Evolutionary conservation across 768 basidiomycete species (phyloP).

Genomic region (Stropharia rugosoannulata): DNA sequence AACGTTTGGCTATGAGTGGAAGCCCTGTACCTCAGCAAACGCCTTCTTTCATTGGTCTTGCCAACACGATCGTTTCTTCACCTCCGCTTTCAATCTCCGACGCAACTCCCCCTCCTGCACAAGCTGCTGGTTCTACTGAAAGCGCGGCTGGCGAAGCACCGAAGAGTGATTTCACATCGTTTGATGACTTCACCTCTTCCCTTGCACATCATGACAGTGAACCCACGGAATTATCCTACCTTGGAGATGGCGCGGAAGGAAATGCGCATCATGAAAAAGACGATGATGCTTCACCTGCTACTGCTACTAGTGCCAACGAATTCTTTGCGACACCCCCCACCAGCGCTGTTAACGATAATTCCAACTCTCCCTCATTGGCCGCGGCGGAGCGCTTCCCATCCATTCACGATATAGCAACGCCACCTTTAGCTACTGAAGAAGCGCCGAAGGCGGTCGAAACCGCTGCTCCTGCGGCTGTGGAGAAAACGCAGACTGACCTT

Average conservation of each 20-base stretch:
- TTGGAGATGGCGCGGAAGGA: conserved; percentile 5
- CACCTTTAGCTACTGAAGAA: conserved; percentile 37
- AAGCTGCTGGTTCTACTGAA: background rate
- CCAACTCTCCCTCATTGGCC: conserved; percentile 6
- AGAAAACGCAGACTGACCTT: conserved; percentile 48
- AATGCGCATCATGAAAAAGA: conserved; percentile 1
- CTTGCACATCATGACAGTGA: conserved; percentile 1
- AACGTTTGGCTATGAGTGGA: conserved; percentile 55
- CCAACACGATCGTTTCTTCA: conserved; percentile 18
- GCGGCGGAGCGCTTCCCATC: conserved; percentile 26
- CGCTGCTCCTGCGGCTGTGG: conserved; percentile 13
- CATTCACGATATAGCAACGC: conserved; percentile 33
- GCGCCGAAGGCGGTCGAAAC: conserved; percentile 10
- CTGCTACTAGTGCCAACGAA: conserved; percentile 39
- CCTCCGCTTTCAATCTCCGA: conserved; percentile 10
- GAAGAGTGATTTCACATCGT: background rate
- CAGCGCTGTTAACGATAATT: conserved; percentile 25
- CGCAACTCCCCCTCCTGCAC: background rate
- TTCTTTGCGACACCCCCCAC: conserved; percentile 62
- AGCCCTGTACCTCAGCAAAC: conserved; percentile 45
- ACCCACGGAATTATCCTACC: conserved; percentile 13
- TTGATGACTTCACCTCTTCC: conserved; percentile 1
- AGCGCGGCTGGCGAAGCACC: background rate
- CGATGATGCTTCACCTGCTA: conserved; percentile 25
- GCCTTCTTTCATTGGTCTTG: conserved; percentile 60